These are phyloP conservation scores for Eimeria tenella DNA, from an alignment of 169 alveolate genomes.

Conservation along the genomic window DNA sequence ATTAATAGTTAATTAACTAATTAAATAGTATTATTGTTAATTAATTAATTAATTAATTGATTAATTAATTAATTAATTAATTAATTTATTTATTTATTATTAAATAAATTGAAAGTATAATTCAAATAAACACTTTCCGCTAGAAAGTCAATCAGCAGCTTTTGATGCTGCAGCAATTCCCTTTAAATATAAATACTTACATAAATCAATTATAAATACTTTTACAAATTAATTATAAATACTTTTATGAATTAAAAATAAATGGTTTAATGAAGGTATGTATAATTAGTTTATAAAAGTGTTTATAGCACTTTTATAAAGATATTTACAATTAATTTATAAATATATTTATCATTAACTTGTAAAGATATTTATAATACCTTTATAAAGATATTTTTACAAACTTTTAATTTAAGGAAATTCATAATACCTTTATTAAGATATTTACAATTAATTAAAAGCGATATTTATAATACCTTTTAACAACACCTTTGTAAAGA, in stretches of 20 bases:
- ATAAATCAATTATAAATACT: not conserved
- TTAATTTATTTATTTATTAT: no score
- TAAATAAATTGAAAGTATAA: no score
- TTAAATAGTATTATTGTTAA: no score
- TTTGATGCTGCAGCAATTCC: no score
- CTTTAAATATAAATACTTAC: not conserved
- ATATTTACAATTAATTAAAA: not conserved
- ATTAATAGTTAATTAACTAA: no score
- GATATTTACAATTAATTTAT: not conserved
- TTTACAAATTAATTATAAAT: not conserved
- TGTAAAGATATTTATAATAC: not conserved
- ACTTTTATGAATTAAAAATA: not conserved
- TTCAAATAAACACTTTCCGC: no score
- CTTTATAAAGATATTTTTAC: not conserved
- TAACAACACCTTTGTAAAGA: not conserved
- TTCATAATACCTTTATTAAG: not conserved
- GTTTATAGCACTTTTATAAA: not conserved
- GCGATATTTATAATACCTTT: not conserved
- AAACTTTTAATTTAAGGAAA: no score
- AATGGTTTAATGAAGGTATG: not conserved
- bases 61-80: no score
- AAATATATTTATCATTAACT: not conserved
- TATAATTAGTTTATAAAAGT: not conserved
- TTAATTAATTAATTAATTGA: not conserved
- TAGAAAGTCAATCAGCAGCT: not conserved